Base-by-base conservation (phyloP, 768 basidiomycete species). In the Gloeophyllum trabeum region DNA sequence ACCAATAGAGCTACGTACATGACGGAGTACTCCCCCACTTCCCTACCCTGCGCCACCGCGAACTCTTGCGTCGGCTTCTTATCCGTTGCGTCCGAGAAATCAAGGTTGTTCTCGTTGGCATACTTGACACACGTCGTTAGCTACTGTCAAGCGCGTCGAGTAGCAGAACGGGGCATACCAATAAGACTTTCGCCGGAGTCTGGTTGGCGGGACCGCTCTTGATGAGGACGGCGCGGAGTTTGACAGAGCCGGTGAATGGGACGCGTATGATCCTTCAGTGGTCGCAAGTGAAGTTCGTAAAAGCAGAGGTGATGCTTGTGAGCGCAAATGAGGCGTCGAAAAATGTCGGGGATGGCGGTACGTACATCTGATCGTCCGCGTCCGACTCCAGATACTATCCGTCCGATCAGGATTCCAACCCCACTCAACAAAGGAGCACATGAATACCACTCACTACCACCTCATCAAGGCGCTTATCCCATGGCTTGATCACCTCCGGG, bases 181-280 rank as follows among this genome's bases (percentile, higher is more conserved):
- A 55, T 16, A 60, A 56, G 23, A 93, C 70, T 56, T 76, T 82
- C 0, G 69, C 59, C 3, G 90, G 89, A 1, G 89, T 91, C 51
- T 82, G 74, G 30, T 79, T 81, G 0, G 65, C 70, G 1, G 92
- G 89, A 5, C 92, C 92, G 3, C 87, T 67, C 61, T 92, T 93
- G 46, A 96, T 58, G 2, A 91, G 73, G 30, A 96, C 65, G 20
- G 84, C 76, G 19, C 84, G 79, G 34, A 94, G 72, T 51, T 84
- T 88, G 36, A 94, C 85, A 13, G 84, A 80, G 6, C 85, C 82
- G 0, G 82, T 90, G 60, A 96, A 94, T 1, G 92, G 91, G 21
- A 96, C 58, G 39, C 82, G 83, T 40, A 91, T 61, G 49, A 90
- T 88, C 51, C 87, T 89, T n/a, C 21, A 38, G 30, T 30, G 36